Conservation (phyloP, 177 flowering plant genomes). For the Telopea speciosissima region DNA sequence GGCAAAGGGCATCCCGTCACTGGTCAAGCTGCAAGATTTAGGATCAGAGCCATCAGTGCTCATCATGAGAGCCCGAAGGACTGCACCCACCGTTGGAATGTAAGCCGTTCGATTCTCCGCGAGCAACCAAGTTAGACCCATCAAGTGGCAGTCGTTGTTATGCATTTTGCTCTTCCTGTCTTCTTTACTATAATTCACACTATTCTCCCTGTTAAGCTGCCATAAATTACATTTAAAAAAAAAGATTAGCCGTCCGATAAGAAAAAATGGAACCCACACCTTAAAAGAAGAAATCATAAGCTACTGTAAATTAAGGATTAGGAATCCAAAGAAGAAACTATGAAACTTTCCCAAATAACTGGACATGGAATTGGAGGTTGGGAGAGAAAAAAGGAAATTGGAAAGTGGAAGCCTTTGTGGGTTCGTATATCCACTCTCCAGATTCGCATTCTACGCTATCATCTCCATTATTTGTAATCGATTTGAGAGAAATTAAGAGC, state of each 20-base stretch:
- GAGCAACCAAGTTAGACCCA: constrained; percentile 96
- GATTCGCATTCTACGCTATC: no score
- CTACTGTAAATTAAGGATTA: no score
- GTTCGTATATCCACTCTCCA: no score
- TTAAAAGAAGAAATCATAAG: no score
- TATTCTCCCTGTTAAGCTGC: constrained; percentile 52
- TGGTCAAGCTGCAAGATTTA: constrained; percentile 44
- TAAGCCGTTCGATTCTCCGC: constrained; percentile 60
- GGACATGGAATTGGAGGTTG: background rate
- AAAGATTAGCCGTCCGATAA: background rate
- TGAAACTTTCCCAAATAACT: constrained; percentile 18
- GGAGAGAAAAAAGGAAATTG: background rate
- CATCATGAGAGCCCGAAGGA: constrained; percentile 71
- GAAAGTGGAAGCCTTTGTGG: no score
- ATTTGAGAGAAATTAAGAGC: no score
- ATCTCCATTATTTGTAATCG: no score
- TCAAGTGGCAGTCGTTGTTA: constrained; percentile 63
- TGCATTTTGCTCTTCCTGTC: constrained; percentile 61
- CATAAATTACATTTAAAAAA: no score
- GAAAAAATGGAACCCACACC: no score
- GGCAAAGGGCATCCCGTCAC: constrained; percentile 79
- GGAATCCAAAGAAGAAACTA: background rate
- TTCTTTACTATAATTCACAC: constrained; percentile 31
- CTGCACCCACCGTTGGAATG: constrained; percentile 55
- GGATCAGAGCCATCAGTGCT: constrained; percentile 36